Conservation (phyloP, 225 moss, liverwort and hornwort genomes). For the Pseudisothecium myosuroides region DNA sequence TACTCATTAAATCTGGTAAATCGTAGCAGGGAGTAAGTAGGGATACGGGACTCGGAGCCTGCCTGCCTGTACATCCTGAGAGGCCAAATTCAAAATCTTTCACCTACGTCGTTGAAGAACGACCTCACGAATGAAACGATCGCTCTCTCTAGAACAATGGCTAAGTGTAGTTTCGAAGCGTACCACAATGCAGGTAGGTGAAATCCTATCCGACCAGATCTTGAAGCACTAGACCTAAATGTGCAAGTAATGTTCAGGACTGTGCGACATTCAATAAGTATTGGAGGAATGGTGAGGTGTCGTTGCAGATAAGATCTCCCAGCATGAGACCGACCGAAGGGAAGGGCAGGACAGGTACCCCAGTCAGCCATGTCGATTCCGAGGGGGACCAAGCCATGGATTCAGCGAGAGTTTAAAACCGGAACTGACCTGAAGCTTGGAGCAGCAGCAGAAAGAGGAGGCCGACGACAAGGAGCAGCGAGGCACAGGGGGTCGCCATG, state of each 20-base stretch:
- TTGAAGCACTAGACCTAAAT: neutral
- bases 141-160: neutral
- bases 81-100: neutral
- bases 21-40: neutral
- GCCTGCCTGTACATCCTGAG: neutral
- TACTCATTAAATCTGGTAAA: neutral
- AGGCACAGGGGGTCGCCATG: constrained; percentile 6
- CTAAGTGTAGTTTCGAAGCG: neutral
- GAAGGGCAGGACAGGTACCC: neutral
- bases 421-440: constrained; percentile 5
- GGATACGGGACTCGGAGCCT: neutral
- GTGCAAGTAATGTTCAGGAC: neutral
- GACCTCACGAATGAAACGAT: neutral
- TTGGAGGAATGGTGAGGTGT: neutral
- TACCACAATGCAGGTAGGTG: neutral
- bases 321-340: constrained; percentile 6
- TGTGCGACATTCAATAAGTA: neutral
- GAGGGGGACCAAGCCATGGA: neutral
- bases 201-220: neutral
- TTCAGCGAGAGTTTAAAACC: neutral
- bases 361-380: neutral
- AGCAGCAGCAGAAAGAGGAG: constrained; percentile 8
- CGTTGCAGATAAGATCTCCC: neutral
- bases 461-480: neutral
- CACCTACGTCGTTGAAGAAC: neutral